Evolutionary conservation across 345 rosid species (phyloP), one percentile per base, ranked within the genome.

Genomic region (Ricinus communis): DNA sequence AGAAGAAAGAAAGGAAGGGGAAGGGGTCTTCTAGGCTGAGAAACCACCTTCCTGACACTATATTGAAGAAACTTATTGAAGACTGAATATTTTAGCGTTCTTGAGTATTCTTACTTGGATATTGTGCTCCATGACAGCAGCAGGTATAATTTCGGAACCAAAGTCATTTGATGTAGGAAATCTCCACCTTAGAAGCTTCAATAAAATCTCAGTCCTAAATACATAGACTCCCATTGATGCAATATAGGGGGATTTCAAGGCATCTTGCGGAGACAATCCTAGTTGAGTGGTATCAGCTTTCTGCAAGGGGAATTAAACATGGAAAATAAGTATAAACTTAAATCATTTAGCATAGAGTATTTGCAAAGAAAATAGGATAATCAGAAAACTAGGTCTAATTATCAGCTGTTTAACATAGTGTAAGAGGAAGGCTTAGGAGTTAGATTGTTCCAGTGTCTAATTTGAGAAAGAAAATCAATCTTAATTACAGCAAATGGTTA

Each of bases 201-300:
- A 76, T 64, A 94, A 66, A n/a, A 82, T 66, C 62, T 86, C 93
- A 0, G 93, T 94, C 83, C 83, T 88, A 77, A 94, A 91, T 58
- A 90, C 78, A 47, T 94, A 91, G 53, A 94, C 91, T 79, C 96
- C 98, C 98, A 94, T 94, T 22, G 98, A 91, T 70, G 98, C 98
- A 58, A 90, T 83, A 65, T 87, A 91, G 18, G 97, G 96, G 54
- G 82, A 80, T 66, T 73, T 66, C 66, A 55, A 53, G 15, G 98
- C 95, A 58, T 90, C 93, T 76, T 84, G 85, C 0, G 78, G 85
- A 74, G 95, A 80, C 56, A 91, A 79, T 49, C 98, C 97, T 15
- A 88, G 71, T 64, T 55, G 76, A 63, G 85, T 82, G 22, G 97
- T 88, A 82, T 94, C 96, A 1, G 76, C 75, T 85, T 80, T 85